Evolutionary conservation across 345 rosid genomes (phyloP).

Genomic region (Rhodamnia rubescens): DNA sequence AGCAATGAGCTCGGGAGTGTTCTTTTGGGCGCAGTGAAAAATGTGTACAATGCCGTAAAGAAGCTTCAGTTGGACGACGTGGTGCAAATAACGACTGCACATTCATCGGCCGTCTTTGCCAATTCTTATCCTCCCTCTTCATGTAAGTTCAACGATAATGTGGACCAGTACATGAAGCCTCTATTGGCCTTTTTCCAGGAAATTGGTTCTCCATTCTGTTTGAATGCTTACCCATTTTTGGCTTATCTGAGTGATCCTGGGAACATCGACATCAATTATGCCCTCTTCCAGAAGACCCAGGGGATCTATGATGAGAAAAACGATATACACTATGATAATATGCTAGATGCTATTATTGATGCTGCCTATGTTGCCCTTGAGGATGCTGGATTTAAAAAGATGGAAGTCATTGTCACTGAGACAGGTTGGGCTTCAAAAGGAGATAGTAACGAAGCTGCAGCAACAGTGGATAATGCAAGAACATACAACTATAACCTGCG

Average conservation of each 20-base stretch:
- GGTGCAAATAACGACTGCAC: slow-evolving; percentile 82
- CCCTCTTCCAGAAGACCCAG: slow-evolving; percentile 64
- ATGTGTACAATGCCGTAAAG: slow-evolving; percentile 52
- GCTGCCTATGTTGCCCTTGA: slow-evolving; percentile 85
- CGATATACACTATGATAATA: slow-evolving; percentile 73
- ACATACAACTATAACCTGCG: slow-evolving; percentile 83
- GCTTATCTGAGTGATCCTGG: slow-evolving; percentile 63
- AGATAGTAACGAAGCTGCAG: slow-evolving; percentile 77
- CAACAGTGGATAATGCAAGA: slow-evolving; percentile 70
- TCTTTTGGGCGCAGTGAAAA: slow-evolving; percentile 71
- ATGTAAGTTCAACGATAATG: slow-evolving; percentile 54
- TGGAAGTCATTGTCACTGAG: slow-evolving; percentile 89
- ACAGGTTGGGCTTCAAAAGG: slow-evolving; percentile 98
- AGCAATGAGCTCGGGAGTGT: slow-evolving; percentile 49
- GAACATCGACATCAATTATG: slow-evolving; percentile 84
- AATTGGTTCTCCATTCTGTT: slow-evolving; percentile 88
- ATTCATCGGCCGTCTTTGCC: slow-evolving; percentile 84
- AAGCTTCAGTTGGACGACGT: slow-evolving; percentile 43
- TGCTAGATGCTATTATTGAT: slow-evolving; percentile 99
- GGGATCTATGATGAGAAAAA: slow-evolving; percentile 68
- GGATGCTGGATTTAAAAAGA: slow-evolving; percentile 67
- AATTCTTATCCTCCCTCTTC: slow-evolving; percentile 92
- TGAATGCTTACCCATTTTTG: slow-evolving; percentile 91
- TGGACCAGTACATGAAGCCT: slow-evolving; percentile 78
- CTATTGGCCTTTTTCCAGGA: slow-evolving; percentile 64